Evolutionary conservation across 306 rosid genomes (phyloP).

Genomic region (Medicago truncatula): MtrunA17r5.0-ANR NC_053043.1:1458001-1458500

Average conservation of each 20-base stretch:
- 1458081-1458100: constrained; percentile 92
- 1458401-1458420: constrained; percentile 90
- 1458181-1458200: constrained; percentile 93
- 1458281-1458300: constrained; percentile 96
- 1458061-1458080: constrained; percentile 81
- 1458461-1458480: not conserved
- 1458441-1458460: not conserved
- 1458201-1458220: constrained; percentile 92
- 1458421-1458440: constrained; percentile 2
- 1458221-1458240: constrained; percentile 96
- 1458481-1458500: not conserved
- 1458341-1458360: constrained; percentile 96
- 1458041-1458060: constrained; percentile 76
- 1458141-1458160: constrained; percentile 92
- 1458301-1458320: constrained; percentile 95
- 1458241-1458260: constrained; percentile 93
- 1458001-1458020: constrained; percentile 59
- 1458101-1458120: constrained; percentile 98
- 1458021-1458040: constrained; percentile 56
- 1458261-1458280: constrained; percentile 92
- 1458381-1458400: constrained; percentile 84
- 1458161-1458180: constrained; percentile 96
- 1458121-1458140: constrained; percentile 95
- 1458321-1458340: constrained; percentile 99
- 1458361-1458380: constrained; percentile 95